These are phyloP conservation scores for Plantago coronopus DNA, from an alignment of 305 asterid genomes.

Conservation along the genomic window DNA sequence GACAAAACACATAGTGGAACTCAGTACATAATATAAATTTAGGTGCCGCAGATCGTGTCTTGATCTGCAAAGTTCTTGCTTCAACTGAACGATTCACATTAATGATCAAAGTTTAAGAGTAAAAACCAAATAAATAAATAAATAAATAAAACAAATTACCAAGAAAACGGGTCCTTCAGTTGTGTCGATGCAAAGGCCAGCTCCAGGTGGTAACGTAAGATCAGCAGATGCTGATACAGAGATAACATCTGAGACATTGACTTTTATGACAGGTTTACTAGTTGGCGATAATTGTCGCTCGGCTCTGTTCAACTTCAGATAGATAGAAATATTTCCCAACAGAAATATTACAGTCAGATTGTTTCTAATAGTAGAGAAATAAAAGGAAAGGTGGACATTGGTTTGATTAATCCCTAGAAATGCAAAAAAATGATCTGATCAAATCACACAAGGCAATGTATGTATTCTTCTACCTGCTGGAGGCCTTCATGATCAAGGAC, in stretches of 20 bases:
- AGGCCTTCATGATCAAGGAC: conserved; percentile 85
- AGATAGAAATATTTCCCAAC: neutral
- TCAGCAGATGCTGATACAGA: conserved; percentile 83
- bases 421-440: neutral
- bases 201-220: conserved; percentile 94
- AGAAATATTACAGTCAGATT: too few species aligned
- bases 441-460: neutral
- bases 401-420: too few species aligned
- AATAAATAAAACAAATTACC: conserved; percentile 37
- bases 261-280: conserved; percentile 50
- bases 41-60: neutral
- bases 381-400: too few species aligned
- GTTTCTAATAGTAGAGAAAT: too few species aligned
- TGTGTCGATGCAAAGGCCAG: conserved; percentile 85
- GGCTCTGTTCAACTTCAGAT: conserved; percentile 50
- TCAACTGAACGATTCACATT: too few species aligned
- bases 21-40: conserved; percentile 4
- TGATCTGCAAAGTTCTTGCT: too few species aligned
- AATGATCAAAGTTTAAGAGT: too few species aligned
- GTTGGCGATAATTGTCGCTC: conserved; percentile 40
- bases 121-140: too few species aligned
- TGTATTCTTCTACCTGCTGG: conserved; percentile 61
- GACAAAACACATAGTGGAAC: conserved; percentile 17
- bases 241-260: conserved; percentile 63
- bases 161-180: conserved; percentile 71